phyloP scores from a whole-genome alignment of 768 basidiomycete species.

The Suillus alpinus region DNA sequence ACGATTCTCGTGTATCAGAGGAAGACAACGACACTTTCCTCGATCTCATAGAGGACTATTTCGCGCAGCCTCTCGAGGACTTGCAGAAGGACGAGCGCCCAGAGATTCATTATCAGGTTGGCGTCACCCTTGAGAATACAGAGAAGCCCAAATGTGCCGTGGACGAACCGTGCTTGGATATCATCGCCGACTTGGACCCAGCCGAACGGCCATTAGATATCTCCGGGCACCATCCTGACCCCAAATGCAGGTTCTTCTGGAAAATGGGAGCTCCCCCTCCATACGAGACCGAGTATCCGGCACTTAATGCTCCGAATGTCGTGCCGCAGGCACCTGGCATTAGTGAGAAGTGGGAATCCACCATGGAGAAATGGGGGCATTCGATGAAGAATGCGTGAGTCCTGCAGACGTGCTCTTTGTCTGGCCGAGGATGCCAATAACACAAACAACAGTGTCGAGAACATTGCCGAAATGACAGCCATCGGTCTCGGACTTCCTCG shows the following conservation, averaged over 20 bases:
- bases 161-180: constrained; percentile 74
- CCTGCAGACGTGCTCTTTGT: neutral
- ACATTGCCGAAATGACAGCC: constrained; percentile 86
- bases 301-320: constrained; percentile 78
- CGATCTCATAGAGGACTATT: constrained; percentile 92
- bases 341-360: constrained; percentile 60
- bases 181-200: constrained; percentile 76
- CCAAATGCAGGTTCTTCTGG: constrained; percentile 95
- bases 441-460: constrained; percentile 65
- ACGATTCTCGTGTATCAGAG: constrained; percentile 82
- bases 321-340: constrained; percentile 63
- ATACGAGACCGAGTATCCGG: constrained; percentile 75
- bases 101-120: constrained; percentile 87
- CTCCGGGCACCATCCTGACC: constrained; percentile 76
- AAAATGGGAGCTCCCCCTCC: constrained; percentile 74
- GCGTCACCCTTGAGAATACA: constrained; percentile 94
- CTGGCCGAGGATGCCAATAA: neutral
- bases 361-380: constrained; percentile 83
- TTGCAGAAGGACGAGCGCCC: constrained; percentile 79
- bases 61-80: constrained; percentile 60
- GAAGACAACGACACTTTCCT: constrained; percentile 80
- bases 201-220: constrained; percentile 85
- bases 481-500: constrained; percentile 74
- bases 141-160: constrained; percentile 88
- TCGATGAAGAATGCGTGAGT: constrained; percentile 87